Percentiles rank a stretch among this genome's conserved stretches.
These are phyloP conservation scores for Tripterygium wilfordii DNA, from an alignment of 177 flowering plant species.

Conservation along the genomic window DNA sequence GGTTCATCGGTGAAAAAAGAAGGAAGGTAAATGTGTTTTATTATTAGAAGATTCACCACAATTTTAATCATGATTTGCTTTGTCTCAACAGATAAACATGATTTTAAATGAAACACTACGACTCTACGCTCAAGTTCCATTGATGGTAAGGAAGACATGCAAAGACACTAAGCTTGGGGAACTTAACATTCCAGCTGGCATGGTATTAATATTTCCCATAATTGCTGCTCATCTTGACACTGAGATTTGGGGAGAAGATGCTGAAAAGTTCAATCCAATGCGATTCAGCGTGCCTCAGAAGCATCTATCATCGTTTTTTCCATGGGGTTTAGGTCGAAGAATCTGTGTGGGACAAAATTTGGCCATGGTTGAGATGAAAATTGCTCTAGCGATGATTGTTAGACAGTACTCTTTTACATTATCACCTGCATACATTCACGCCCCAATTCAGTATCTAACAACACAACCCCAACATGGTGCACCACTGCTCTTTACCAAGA, in stretches of 20 bases:
- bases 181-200: conserved; percentile 44
- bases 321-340: conserved; percentile 67
- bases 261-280: conserved; percentile 55
- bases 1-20: too few species aligned
- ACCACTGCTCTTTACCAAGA: too few species aligned
- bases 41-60: conserved; percentile 25
- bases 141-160: conserved; percentile 33
- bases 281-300: conserved; percentile 41
- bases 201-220: conserved; percentile 39
- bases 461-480: conserved; percentile 40
- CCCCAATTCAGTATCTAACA: conserved; percentile 29
- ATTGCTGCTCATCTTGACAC: conserved; percentile 56
- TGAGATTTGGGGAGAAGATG: conserved; percentile 68
- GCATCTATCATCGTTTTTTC: conserved; percentile 50
- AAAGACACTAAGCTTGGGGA: conserved; percentile 42
- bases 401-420: conserved; percentile 27
- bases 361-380: conserved; percentile 49
- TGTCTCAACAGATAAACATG: conserved; percentile 37
- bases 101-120: conserved; percentile 62
- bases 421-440: conserved; percentile 69
- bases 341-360: conserved; percentile 67
- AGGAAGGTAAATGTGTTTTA: conserved; percentile 37
- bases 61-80: neutral
- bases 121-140: conserved; percentile 54
- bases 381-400: conserved; percentile 47